Percentiles rank a stretch among this genome's conserved stretches.
Conservation (phyloP, 225 moss, liverwort and hornwort species). For the Sphagnum contortum region DNA sequence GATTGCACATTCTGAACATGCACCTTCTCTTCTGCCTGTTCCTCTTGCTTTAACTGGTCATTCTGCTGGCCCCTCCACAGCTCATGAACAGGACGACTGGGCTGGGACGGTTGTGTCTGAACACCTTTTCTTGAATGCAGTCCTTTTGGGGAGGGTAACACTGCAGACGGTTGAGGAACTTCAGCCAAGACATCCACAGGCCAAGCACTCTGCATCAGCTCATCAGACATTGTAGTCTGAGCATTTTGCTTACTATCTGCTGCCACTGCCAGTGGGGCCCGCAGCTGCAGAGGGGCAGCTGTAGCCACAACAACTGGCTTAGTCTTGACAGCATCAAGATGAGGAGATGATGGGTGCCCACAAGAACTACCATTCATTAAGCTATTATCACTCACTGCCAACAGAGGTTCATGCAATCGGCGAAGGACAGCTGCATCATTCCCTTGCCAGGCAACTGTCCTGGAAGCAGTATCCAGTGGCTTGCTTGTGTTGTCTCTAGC, state of each 20-base stretch:
- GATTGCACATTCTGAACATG: slow-evolving; percentile 47
- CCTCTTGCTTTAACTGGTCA: slow-evolving; percentile 35
- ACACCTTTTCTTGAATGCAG: slow-evolving; percentile 23
- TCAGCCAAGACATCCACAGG: slow-evolving; percentile 20
- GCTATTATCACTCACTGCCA: slow-evolving; percentile 31
- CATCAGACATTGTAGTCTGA: slow-evolving; percentile 18
- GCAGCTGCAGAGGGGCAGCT: slow-evolving; percentile 9
- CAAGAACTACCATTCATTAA: slow-evolving; percentile 11
- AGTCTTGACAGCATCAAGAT: slow-evolving; percentile 13
- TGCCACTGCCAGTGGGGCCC: slow-evolving; percentile 5
- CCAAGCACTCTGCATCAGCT: slow-evolving; percentile 19
- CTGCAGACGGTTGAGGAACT: slow-evolving; percentile 11
- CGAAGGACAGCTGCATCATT: slow-evolving; percentile 48
- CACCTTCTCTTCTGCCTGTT: slow-evolving; percentile 45
- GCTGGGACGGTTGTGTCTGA: slow-evolving; percentile 25
- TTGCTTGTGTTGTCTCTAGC: slow-evolving; percentile 8
- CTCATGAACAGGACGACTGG: slow-evolving; percentile 34
- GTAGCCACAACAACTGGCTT: slow-evolving; percentile 2
- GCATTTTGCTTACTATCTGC: slow-evolving; percentile 17
- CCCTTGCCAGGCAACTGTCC: slow-evolving; percentile 60
- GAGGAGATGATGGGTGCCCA: slow-evolving; percentile 12
- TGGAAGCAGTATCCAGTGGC: slow-evolving; percentile 19
- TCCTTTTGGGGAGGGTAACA: slow-evolving; percentile 9
- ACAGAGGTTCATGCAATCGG: slow-evolving; percentile 55
- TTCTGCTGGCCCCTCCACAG: slow-evolving; percentile 36